A percentile compares a stretch with the other conserved stretches of the same genome.
Evolutionary conservation across 169 alveolate genomes (phyloP).

Genomic region (Cystoisospora suis): DNA sequence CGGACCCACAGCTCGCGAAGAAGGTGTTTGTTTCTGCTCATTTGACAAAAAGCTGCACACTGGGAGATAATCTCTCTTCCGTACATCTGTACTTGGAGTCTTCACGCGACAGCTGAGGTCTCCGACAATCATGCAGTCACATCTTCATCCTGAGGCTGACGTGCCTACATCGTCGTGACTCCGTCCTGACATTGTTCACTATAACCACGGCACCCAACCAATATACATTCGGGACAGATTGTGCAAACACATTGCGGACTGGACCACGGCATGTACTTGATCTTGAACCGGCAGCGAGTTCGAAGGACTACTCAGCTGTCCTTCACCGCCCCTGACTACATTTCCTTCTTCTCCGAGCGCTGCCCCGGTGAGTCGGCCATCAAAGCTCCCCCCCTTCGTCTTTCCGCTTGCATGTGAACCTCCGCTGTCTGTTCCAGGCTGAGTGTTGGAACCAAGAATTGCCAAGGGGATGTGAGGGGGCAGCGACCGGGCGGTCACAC

Average conservation of each 20-base stretch:
- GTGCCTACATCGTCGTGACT: too few species aligned
- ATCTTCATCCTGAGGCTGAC: too few species aligned
- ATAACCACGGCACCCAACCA: slow-evolving; percentile 93
- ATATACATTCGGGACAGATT: slow-evolving; percentile 93
- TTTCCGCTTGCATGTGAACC: neutral
- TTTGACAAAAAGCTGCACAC: too few species aligned
- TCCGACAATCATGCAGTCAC: too few species aligned
- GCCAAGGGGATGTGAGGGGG: neutral
- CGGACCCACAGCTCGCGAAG: too few species aligned
- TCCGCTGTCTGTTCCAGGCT: neutral
- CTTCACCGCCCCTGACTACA: neutral
- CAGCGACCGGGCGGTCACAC: neutral
- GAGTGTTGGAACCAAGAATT: neutral
- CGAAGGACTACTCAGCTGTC: slow-evolving; percentile 66
- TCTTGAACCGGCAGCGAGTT: slow-evolving; percentile 31
- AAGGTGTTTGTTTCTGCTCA: too few species aligned
- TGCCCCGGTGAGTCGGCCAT: too few species aligned
- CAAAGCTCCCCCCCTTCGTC: neutral
- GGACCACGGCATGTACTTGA: slow-evolving; percentile 57
- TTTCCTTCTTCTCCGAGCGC: too few species aligned
- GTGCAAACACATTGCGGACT: slow-evolving; percentile 89
- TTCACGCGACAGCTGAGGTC: too few species aligned
- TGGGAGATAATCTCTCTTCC: too few species aligned
- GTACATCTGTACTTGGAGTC: too few species aligned
- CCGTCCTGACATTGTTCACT: neutral